Conservation (phyloP, 192 early-diverging fungal species). For the Kickxella alabastrina region DNA sequence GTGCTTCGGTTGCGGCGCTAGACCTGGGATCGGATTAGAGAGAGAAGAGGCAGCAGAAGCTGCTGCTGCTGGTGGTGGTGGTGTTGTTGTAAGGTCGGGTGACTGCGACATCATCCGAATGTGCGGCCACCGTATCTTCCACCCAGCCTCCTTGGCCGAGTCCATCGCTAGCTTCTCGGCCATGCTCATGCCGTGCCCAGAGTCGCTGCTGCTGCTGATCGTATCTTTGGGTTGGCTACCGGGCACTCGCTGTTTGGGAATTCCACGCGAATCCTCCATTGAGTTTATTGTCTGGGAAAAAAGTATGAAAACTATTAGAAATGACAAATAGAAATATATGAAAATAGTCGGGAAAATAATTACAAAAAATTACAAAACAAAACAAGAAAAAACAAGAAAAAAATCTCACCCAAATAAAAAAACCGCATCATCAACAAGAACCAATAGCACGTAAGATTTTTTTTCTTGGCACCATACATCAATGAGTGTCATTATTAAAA, state of each 20-base stretch:
- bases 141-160: conserved; percentile 40
- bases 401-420: too few relatives aligned
- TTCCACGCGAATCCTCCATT: conserved; percentile 18
- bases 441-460: too few relatives aligned
- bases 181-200: conserved; percentile 1
- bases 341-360: conserved; percentile 2
- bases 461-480: too few relatives aligned
- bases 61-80: conserved; percentile 3
- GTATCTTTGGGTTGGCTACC: too few relatives aligned
- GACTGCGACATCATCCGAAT: conserved; percentile 50
- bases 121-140: conserved; percentile 42
- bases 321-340: conserved; percentile 2
- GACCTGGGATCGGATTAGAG: background rate
- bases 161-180: conserved; percentile 38
- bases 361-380: background rate
- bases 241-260: conserved; percentile 5
- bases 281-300: too few relatives aligned
- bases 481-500: too few relatives aligned
- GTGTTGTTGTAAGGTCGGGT: conserved; percentile 22
- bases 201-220: background rate
- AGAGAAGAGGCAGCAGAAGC: too few relatives aligned
- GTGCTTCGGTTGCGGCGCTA: background rate
- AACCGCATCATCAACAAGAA: too few relatives aligned
- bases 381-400: too few relatives aligned
- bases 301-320: background rate